Evolutionary conservation across 257 asterid species (phyloP), one percentile per base, ranked within the genome.

Genomic region (Agastache rugosa): DNA sequence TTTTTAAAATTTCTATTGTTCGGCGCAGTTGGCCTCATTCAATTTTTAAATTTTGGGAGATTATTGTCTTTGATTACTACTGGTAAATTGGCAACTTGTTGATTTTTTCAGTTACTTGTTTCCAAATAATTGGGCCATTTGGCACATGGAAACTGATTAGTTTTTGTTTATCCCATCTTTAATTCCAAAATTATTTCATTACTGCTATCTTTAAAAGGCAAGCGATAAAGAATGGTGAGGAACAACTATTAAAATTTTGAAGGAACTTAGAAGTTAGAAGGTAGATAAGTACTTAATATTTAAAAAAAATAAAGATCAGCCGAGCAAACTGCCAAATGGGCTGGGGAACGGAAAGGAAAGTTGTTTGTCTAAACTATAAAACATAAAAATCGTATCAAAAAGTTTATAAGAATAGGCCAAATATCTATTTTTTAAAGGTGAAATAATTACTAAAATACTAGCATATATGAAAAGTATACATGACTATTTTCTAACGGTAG

Each of bases 61-160:
- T 31, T 31, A 31, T 31, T 31, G 37, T 31, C 37, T 31, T 15
- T 45, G 5, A 14, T 5, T 0, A 3, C 17, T n/a, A 23, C 47
- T 47, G 22, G 12, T 29, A 16, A 56, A 55, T 55, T 10, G 39
- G n/a, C 11, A 27, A 63, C 19, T 7, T 37, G 6, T 62, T 39
- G 3, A 16, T 67, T 0, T 56, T 56, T 56, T 20, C 3, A 25
- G 27, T 22, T 42, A 51, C 23, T 61, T 63, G 59, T 63, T 55
- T 17, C 11, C 42, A 51, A 15, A 22, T 29, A 16, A 47, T 74
- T 74, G 77, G 83, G 9, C 83, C 77, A 75, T 71, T 22, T 79
- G 79, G 64, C 79, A 25, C 48, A 20, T 9, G 51, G 42, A 17
- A 50, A 50, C 37, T 76, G 63, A 20, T 19, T 16, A 16, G 22